Base-by-base conservation (phyloP, 2,329 filamentous ascomycete genomes). In the Arthrobotrys conoides region DNA sequence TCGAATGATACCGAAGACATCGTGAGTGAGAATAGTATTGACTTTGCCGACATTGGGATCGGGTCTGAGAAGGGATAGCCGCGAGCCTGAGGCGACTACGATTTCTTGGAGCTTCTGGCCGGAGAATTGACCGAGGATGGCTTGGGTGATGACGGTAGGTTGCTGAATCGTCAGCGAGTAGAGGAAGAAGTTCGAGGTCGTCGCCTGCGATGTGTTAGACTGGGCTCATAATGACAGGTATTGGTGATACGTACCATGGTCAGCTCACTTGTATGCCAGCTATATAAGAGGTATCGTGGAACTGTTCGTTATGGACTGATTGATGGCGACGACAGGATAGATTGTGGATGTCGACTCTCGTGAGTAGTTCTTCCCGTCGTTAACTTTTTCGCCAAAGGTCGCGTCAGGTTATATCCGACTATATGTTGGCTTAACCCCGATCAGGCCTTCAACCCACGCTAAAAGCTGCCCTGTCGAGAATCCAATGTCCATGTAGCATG, bases 61-160 rank as follows among this genome's bases (percentile, higher is more conserved):
- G 22, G 96, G 93, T 78, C 94, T 92, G 83, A 97, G 89, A 71
- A 99, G 90, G 46, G 92, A 92, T 79, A 99, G 89, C 81, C 92
- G 92, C 79, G 96, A 97, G 79, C 96, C 96, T 66, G 93, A 95
- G 61, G 92, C 95, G 30, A 94, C 95, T 84, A 97, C 90, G 84
- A 99, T 97, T 86, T 97, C 94, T 87, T 99, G 96, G 86, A 97
- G 95, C 86, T 95, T 97, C 81, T 93, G 97, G 81, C 95, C 94
- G 78, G 93, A 91, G 86, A 98, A 98, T 86, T 98, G 95, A 82
- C 96, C 96, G 77, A 97, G 89, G 81, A 97, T 92, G 80, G 96
- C 94, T 86, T 97, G 92, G 64, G 92, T 94, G 83, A 97, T 90
- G 77, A 93, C 92, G 81, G 94, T 94, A 38, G 96, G 93, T 82